A percentile compares a stretch with the other conserved stretches of the same genome.
phyloP scores from a whole-genome alignment of 257 asterid species.

The Nemophila menziesii region DNA sequence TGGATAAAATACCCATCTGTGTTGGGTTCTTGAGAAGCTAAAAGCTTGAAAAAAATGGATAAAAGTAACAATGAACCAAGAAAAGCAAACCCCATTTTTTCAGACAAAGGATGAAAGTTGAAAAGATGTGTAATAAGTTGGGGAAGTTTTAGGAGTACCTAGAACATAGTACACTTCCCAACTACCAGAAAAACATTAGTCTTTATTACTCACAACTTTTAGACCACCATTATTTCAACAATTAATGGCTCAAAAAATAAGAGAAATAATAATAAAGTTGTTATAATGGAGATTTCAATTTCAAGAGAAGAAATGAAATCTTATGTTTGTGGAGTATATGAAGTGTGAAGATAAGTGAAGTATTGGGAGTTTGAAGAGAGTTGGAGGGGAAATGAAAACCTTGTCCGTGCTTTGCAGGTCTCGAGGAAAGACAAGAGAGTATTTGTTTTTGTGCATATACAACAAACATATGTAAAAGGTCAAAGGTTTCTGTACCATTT shows the following conservation, averaged over 20 bases:
- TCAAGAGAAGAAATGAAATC: not conserved
- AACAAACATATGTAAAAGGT: not conserved
- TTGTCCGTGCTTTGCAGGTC: conserved; percentile 22
- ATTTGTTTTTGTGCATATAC: conserved; percentile 19
- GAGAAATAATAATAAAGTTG: not conserved
- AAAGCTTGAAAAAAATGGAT: conserved; percentile 27
- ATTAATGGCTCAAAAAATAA: conserved; percentile 19
- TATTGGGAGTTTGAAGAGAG: conserved; percentile 5
- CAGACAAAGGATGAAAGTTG: conserved; percentile 9
- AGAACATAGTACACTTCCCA: conserved; percentile 5
- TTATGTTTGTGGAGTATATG: conserved; percentile 8
- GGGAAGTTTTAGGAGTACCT: not conserved
- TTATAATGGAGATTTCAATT: not conserved
- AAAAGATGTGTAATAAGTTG: not conserved
- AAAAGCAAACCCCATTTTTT: conserved; percentile 39
- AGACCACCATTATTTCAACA: conserved; percentile 13
- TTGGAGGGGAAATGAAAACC: conserved; percentile 11
- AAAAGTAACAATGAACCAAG: conserved; percentile 34
- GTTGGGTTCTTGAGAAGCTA: conserved; percentile 37
- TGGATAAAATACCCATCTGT: conserved; percentile 53
- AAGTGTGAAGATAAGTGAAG: conserved; percentile 11
- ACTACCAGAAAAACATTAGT: conserved; percentile 11
- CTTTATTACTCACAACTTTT: conserved; percentile 10
- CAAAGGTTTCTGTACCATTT: not conserved
- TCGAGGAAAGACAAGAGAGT: conserved; percentile 18